Evolutionary conservation across 768 basidiomycete genomes (phyloP).

Genomic region (Mycena floridula): DNA sequence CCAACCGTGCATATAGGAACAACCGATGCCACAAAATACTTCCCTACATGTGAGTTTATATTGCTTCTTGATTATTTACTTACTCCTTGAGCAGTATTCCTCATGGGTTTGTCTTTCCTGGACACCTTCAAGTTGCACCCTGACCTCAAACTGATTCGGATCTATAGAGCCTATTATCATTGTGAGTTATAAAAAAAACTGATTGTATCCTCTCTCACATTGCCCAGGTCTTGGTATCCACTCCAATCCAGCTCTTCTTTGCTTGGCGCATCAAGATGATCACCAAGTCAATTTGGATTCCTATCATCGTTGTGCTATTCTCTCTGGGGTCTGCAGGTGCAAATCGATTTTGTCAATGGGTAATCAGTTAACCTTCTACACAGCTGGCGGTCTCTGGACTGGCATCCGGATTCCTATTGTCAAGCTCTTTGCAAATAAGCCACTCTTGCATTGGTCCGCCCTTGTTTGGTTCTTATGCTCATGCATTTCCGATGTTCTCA

Average conservation of each 20-base stretch:
- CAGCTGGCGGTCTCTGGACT: constrained; percentile 5
- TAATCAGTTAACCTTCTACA: background rate
- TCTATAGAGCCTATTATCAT: constrained; percentile 26
- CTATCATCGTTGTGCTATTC: constrained; percentile 3
- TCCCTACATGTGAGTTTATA: constrained; percentile 16
- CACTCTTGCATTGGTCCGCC: background rate
- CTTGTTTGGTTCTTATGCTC: constrained; percentile 2
- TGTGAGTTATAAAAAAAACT: constrained; percentile 14
- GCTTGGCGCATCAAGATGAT: constrained; percentile 9
- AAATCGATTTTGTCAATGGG: background rate
- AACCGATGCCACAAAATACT: constrained; percentile 26
- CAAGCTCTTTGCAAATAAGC: background rate
- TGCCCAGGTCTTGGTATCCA: no score
- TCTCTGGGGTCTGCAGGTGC: constrained; percentile 2
- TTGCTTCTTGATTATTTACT: background rate
- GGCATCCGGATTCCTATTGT: background rate
- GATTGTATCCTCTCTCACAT: constrained; percentile 10
- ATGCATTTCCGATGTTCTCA: constrained; percentile 3
- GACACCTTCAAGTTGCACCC: background rate
- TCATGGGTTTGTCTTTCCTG: constrained; percentile 23
- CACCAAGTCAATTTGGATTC: constrained; percentile 8
- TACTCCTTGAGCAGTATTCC: no score
- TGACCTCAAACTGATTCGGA: constrained; percentile 12
- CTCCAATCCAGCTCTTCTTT: no score
- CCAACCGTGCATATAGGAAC: no score